Evolutionary conservation across 306 rosid species (phyloP).

Genomic region (Corylus americana): DNA sequence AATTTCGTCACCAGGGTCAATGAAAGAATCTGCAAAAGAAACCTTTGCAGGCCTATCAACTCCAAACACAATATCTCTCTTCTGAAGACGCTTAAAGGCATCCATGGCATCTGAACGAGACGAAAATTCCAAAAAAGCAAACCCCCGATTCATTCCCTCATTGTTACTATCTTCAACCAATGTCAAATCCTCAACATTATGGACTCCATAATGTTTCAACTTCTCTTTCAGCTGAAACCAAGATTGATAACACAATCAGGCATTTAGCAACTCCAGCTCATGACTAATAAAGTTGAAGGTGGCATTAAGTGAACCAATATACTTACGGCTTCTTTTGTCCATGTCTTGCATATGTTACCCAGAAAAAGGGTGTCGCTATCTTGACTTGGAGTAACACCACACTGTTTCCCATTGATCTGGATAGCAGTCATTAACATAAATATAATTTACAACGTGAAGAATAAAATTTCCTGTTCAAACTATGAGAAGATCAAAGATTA

Average conservation of each 20-base stretch:
- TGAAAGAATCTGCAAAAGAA: slow-evolving; percentile 96
- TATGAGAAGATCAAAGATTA: slow-evolving; percentile 44
- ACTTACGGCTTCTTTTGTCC: slow-evolving; percentile 97
- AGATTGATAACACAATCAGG: slow-evolving; percentile 35
- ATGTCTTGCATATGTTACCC: slow-evolving; percentile 96
- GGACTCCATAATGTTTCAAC: slow-evolving; percentile 89
- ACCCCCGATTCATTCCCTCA: slow-evolving; percentile 91
- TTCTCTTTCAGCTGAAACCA: slow-evolving; percentile 86
- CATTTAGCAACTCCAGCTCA: slow-evolving; percentile 33
- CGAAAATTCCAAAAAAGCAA: slow-evolving; percentile 92
- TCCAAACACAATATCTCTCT: slow-evolving; percentile 92
- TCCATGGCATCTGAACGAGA: slow-evolving; percentile 98
- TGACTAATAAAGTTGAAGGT: slow-evolving; percentile 21
- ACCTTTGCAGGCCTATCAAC: slow-evolving; percentile 98
- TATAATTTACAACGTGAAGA: slow-evolving; percentile 27
- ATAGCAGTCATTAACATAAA: slow-evolving; percentile 41
- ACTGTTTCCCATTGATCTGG: slow-evolving; percentile 96
- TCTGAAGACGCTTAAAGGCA: slow-evolving; percentile 90
- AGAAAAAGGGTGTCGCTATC: slow-evolving; percentile 94
- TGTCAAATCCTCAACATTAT: slow-evolving; percentile 88
- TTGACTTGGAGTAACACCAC: slow-evolving; percentile 97
- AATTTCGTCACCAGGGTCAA: slow-evolving; percentile 96
- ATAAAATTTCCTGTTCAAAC: slow-evolving; percentile 31
- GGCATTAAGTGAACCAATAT: slow-evolving; percentile 28
- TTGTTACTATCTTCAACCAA: slow-evolving; percentile 88